phyloP scores from a whole-genome alignment of 2,329 filamentous ascomycete genomes.

The Remersonia thermophila region DNA sequence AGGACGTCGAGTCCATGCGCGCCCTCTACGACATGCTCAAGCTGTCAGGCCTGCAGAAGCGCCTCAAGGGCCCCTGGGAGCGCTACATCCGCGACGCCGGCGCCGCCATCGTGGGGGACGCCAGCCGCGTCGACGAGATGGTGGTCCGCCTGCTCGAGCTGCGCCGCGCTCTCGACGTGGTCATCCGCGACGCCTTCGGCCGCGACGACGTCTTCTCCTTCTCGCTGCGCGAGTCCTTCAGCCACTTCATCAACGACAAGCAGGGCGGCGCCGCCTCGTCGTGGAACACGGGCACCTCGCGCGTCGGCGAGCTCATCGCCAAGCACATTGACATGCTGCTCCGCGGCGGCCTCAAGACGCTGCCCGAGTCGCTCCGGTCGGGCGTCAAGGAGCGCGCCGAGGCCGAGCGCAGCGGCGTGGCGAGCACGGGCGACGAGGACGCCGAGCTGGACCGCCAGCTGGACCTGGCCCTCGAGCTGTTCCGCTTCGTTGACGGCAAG shows the following conservation, averaged over 20 bases:
- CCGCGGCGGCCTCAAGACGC: conserved; percentile 72
- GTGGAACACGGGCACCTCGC: conserved; percentile 75
- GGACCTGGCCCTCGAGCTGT: conserved; percentile 84
- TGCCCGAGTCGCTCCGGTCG: conserved; percentile 56
- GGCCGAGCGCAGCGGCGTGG: conserved; percentile 49
- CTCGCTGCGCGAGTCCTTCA: conserved; percentile 72
- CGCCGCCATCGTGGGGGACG: conserved; percentile 66
- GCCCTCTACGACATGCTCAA: conserved; percentile 67
- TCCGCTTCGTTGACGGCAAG: conserved; percentile 94
- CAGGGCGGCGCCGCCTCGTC: conserved; percentile 46
- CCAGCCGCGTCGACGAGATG: conserved; percentile 71
- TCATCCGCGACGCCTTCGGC: conserved; percentile 65
- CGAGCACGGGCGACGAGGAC: conserved; percentile 72
- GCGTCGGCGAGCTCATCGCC: conserved; percentile 96
- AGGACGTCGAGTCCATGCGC: conserved; percentile 57
- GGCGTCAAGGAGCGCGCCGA: conserved; percentile 45
- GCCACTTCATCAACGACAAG: conserved; percentile 84
- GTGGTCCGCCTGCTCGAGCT: conserved; percentile 69
- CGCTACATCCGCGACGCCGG: conserved; percentile 69
- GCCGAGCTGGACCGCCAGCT: conserved; percentile 83
- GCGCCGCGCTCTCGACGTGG: conserved; percentile 64
- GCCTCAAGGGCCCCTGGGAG: conserved; percentile 61
- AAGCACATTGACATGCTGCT: conserved; percentile 90
- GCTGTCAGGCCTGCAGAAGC: conserved; percentile 56
- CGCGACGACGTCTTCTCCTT: conserved; percentile 67